phyloP scores from a whole-genome alignment of 1,284 basidiomycete genomes.

The Paramarasmius palmivorus region DNA sequence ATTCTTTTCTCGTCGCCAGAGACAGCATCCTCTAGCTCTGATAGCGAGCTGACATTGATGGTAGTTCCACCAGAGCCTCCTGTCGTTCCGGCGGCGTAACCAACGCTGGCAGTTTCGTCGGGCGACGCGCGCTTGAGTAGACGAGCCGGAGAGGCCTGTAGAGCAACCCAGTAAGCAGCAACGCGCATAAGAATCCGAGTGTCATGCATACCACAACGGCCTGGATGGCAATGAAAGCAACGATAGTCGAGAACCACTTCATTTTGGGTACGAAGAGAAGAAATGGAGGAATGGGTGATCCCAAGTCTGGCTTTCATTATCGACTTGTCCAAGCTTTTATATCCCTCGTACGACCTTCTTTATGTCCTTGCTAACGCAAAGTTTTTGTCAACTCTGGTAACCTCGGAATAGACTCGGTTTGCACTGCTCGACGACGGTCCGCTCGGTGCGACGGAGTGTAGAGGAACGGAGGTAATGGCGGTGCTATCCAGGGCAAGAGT shows the following conservation, averaged over 20 bases:
- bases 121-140: conserved; percentile 33
- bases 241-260: conserved; percentile 28
- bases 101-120: conserved; percentile 38
- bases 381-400: no score
- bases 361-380: no score
- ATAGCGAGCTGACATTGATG: conserved; percentile 43
- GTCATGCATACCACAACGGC: conserved; percentile 25
- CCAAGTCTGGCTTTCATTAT: not conserved
- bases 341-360: not conserved
- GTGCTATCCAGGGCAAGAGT: no score
- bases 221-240: conserved; percentile 30
- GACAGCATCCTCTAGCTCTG: conserved; percentile 42
- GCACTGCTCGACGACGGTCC: no score
- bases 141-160: conserved; percentile 24
- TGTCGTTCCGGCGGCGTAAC: conserved; percentile 42
- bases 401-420: no score
- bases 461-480: no score
- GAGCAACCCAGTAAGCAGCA: not conserved
- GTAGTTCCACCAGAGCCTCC: conserved; percentile 29
- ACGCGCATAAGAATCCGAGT: not conserved
- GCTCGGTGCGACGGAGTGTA: no score
- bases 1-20: conserved; percentile 42
- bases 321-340: not conserved
- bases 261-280: conserved; percentile 13
- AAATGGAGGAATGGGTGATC: not conserved